Evolutionary conservation across 75 land plant species (phyloP).

Genomic region (Cunninghamia lanceolata): DNA sequence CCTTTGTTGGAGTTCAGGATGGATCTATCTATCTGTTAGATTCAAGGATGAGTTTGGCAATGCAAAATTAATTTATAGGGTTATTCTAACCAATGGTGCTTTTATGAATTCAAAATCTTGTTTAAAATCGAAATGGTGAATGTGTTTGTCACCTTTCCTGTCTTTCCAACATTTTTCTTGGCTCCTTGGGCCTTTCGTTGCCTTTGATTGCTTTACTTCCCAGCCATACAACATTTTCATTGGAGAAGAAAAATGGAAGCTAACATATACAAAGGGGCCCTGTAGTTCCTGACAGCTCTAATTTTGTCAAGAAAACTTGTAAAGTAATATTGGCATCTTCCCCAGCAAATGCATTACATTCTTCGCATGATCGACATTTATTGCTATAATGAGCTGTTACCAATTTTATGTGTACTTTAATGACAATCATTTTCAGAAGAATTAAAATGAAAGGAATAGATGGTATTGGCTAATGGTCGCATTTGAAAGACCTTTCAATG

Average conservation of each 20-base stretch:
- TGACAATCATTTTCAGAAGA: background rate
- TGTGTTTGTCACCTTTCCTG: background rate
- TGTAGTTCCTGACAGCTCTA: too few species aligned
- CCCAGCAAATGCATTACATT: background rate
- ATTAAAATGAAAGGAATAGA: background rate
- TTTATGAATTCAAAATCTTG: background rate
- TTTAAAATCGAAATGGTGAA: background rate
- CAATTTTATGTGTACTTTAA: background rate
- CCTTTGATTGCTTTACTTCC: background rate
- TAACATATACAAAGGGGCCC: conserved; percentile 7
- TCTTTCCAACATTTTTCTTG: background rate
- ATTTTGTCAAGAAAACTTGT: too few species aligned
- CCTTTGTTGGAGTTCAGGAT: background rate
- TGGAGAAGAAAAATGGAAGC: background rate
- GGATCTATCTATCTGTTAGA: background rate
- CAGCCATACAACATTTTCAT: background rate
- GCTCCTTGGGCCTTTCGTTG: background rate
- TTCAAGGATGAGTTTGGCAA: background rate
- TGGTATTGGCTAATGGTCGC: too few species aligned
- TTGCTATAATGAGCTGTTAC: background rate
- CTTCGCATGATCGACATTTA: background rate
- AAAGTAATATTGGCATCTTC: background rate
- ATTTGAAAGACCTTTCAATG: too few species aligned
- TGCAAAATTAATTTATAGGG: background rate
- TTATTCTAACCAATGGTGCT: background rate